phyloP scores from a whole-genome alignment of 495 filamentous ascomycete species.

The Lentithecium fluviatile region DNA sequence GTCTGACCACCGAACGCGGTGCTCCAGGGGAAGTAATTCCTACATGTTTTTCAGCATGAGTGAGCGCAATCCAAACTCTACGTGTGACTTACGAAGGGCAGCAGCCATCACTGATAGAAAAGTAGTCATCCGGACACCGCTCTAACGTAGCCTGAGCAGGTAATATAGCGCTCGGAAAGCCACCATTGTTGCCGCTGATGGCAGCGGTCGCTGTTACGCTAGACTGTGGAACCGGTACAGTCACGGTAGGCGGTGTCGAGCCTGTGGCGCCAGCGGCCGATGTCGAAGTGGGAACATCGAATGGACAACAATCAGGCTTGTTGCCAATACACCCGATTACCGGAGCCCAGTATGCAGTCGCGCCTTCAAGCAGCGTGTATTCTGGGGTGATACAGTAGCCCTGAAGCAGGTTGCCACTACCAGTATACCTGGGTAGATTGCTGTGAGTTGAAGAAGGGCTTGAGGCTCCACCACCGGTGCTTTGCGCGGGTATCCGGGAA shows the following conservation, averaged over 20 bases:
- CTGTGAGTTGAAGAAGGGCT: constrained; percentile 8
- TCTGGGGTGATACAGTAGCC: constrained; percentile 27
- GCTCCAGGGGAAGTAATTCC: constrained; percentile 27
- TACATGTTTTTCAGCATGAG: background rate
- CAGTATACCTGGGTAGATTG: constrained; percentile 16
- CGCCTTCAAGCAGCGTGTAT: constrained; percentile 24
- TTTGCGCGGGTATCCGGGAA: constrained; percentile 2
- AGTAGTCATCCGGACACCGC: constrained; percentile 23
- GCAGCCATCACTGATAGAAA: constrained; percentile 21
- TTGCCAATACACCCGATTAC: constrained; percentile 24
- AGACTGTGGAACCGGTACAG: background rate
- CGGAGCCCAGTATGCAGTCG: constrained; percentile 28
- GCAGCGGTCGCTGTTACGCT: background rate
- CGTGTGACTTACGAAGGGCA: constrained; percentile 23
- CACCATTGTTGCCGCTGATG: constrained; percentile 1
- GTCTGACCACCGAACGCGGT: constrained; percentile 29
- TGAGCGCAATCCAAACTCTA: background rate
- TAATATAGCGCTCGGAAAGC: constrained; percentile 2
- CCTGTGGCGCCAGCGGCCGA: background rate
- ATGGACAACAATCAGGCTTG: constrained; percentile 28
- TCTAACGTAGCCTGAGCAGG: constrained; percentile 14
- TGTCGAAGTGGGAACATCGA: constrained; percentile 11
- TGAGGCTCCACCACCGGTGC: background rate
- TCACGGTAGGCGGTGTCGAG: background rate
- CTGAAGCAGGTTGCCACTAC: constrained; percentile 18